Conservation (phyloP, 1,284 basidiomycete species). For the Ustilago esculenta region DNA sequence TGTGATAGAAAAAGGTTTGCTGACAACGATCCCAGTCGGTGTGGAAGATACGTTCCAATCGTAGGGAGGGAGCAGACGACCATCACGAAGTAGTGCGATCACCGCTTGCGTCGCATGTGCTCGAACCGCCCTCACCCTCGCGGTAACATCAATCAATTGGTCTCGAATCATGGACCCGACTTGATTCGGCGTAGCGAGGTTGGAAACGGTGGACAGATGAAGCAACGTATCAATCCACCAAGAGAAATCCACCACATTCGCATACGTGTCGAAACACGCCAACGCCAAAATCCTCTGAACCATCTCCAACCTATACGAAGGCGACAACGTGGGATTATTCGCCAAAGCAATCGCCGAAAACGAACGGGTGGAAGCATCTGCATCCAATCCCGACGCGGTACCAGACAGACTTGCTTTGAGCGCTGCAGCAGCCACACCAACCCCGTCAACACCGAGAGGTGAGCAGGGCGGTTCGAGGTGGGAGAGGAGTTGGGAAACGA, state of each 20-base stretch:
- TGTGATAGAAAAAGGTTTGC: conserved; percentile 69
- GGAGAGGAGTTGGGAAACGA: conserved; percentile 84
- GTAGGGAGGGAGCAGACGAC: conserved; percentile 13
- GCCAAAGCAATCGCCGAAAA: conserved; percentile 36
- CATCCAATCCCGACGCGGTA: conserved; percentile 62
- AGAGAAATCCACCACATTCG: conserved; percentile 88
- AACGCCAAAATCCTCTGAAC: conserved; percentile 83
- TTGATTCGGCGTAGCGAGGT: conserved; percentile 72
- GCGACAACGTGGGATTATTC: conserved; percentile 70
- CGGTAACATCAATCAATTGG: conserved; percentile 86
- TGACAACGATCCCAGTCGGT: conserved; percentile 35
- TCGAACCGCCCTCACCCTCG: conserved; percentile 80
- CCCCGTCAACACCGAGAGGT: conserved; percentile 22
- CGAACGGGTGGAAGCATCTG: conserved; percentile 37
- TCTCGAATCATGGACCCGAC: conserved; percentile 79
- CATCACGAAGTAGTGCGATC: conserved; percentile 79
- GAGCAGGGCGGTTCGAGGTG: conserved; percentile 77
- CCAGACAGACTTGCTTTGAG: conserved; percentile 69
- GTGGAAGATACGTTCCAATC: conserved; percentile 10
- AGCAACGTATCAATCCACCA: conserved; percentile 85
- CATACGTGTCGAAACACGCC: conserved; percentile 83
- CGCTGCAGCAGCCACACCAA: conserved; percentile 69
- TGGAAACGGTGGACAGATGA: conserved; percentile 78
- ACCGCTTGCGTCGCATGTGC: conserved; percentile 83
- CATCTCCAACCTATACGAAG: conserved; percentile 82